Percentiles rank a stretch among this genome's conserved stretches.
Conservation (phyloP, 306 rosid genomes). For the Arachis stenosperma region DNA sequence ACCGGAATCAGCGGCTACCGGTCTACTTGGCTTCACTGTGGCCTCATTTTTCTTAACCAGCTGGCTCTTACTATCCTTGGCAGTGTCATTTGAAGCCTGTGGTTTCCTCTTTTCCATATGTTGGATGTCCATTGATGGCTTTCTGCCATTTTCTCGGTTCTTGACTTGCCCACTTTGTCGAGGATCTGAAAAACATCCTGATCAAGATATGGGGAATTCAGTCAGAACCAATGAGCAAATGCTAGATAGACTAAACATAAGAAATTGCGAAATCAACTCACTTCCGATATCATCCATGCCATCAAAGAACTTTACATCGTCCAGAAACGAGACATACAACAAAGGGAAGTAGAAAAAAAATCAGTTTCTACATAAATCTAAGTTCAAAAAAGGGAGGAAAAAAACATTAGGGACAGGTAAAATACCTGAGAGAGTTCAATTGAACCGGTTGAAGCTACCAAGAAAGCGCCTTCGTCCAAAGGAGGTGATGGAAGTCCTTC, state of each 20-base stretch:
- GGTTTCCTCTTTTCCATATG: constrained; percentile 47
- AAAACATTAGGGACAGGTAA: background rate
- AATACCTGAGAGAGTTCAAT: constrained; percentile 86
- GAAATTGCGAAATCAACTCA: constrained; percentile 61
- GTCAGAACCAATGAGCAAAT: constrained; percentile 46
- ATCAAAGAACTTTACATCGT: constrained; percentile 76
- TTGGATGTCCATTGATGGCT: constrained; percentile 48
- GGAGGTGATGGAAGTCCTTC: constrained; percentile 98
- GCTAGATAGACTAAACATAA: constrained; percentile 47
- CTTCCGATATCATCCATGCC: constrained; percentile 98
- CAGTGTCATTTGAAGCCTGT: constrained; percentile 42
- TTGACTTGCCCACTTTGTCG: constrained; percentile 58
- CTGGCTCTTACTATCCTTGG: constrained; percentile 56
- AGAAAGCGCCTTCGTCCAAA: constrained; percentile 77
- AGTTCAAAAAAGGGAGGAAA: constrained; percentile 1
- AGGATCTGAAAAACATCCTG: constrained; percentile 76
- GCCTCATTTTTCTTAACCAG: constrained; percentile 56
- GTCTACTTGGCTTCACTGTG: constrained; percentile 53
- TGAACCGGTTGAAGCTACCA: constrained; percentile 60
- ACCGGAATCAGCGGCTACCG: constrained; percentile 53
- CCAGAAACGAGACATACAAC: constrained; percentile 41
- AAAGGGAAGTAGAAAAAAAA: constrained; percentile 38
- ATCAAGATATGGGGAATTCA: constrained; percentile 41
- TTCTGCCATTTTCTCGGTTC: constrained; percentile 64
- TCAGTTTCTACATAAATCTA: constrained; percentile 47